Base-by-base conservation (phyloP, 495 filamentous ascomycete species). In the Immersiella caudata region DNA sequence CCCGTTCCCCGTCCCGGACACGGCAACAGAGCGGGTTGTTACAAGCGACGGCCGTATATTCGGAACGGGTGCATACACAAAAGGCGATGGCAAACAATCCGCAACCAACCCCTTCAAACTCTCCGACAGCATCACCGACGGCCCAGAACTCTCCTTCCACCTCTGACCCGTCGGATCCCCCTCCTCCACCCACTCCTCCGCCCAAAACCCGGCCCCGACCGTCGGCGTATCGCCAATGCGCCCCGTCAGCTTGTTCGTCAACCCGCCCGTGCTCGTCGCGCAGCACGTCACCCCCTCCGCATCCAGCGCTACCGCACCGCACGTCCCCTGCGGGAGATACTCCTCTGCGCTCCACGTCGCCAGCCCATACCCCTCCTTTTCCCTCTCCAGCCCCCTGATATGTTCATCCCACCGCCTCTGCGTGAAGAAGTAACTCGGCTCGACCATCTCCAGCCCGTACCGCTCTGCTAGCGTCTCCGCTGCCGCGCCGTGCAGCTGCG, bases 1-100 rank as follows among this genome's bases (percentile, higher is more conserved):
- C 0, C 93, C 93, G 68, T 97, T 96, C 4, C 93, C 93, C 0
- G 93, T 96, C 0, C 93, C 93, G 0, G 92, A 95, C 35, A 95
- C 79, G 8, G 87, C 93, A 6, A 94, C 81, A 0, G 88, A 88
- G 20, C 87, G 74, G 6, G 80, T 85, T 6, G 74, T 78, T n/a
- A 55, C 64, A 35, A 73, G 9, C 11, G 55, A 20, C 1, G 36
- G n/a, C 6, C 1, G 49, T 9, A 24, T 25, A 16, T 60, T 51
- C 9, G 40, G 33, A 5, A 75, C 8, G 0, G 81, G 82, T 16
- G 58, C 63, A 52, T 83, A 82, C 22, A 74, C 0, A 27, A 73
- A 79, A 0, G 80, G 81, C 6, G 74, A 77, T 8, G 84, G 82
- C 16, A 88, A 61, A 54, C 87, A 89, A 68, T 88, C 86, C 0